Evolutionary conservation across 345 rosid species (phyloP), one percentile per base, ranked within the genome.

Genomic region (Boechera divaricarpa): DNA sequence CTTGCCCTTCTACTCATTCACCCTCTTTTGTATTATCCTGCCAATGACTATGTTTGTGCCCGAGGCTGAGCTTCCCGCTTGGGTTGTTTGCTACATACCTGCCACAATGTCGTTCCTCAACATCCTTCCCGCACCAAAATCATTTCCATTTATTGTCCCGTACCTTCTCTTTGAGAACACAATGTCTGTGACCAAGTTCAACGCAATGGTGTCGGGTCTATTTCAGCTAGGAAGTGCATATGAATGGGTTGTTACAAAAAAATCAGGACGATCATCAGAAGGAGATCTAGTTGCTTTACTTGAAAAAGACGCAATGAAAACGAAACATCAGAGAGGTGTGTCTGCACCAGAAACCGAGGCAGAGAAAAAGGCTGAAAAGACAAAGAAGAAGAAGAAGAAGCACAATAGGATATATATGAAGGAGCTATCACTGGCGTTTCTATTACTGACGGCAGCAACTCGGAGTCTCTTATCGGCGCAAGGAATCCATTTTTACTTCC

Each of bases 1-100:
- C 76, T 83, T 93, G 29, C 98, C 98, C 0, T 93, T 93, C 56
- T 93, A 93, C 86, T 93, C 98, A 0, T 93, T 93, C 87, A 93
- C 98, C 36, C 96, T 93, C 41, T 93, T 93, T 84, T 93, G 98
- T 75, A 89, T 93, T 41, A 91, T 93, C 80, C 82, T 93, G 38
- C 98, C 98, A 15, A 91, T 93, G 98, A 93, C 98, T 7, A 93
- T 93, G 98, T 93, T 93, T 31, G 61, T 93, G 24, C 98, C 98
- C 0, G 98, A 93, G 82, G 96, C 98, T 6, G 85, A 88, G 86
- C 94, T 93, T 16, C 96, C 96, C 0, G 86, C 89, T 28, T 93
- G 97, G 98, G 94, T 93, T 71, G 98, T 93, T 35, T 93, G 97
- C 68, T 93, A 91, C 82, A 93, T 93, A 56, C 98, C 98, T 2